These are phyloP conservation scores for Cystobasidium pallidum DNA, from an alignment of 1,284 basidiomycete species.

Conservation along the genomic window DNA sequence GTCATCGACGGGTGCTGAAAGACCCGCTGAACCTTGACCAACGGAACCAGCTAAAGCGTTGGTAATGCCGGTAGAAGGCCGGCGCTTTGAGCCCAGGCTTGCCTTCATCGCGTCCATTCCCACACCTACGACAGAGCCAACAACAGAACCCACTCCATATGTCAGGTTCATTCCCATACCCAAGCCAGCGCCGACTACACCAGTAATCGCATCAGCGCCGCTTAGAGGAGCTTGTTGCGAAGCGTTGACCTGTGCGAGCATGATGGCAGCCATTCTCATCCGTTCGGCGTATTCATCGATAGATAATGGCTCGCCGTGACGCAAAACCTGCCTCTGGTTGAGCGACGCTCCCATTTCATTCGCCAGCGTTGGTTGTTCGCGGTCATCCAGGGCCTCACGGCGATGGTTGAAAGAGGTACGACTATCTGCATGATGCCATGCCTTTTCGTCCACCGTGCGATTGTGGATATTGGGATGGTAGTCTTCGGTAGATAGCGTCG, in stretches of 20 bases:
- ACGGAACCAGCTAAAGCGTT: constrained; percentile 5
- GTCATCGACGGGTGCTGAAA: constrained; percentile 48
- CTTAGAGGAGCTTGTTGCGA: constrained; percentile 58
- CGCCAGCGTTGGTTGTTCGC: too few species aligned
- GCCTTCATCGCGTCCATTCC: constrained; percentile 52
- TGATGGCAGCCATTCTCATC: constrained; percentile 97
- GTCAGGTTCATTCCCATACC: constrained; percentile 43
- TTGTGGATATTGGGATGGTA: constrained; percentile 51
- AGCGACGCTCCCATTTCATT: too few species aligned
- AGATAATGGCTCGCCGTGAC: constrained; percentile 54
- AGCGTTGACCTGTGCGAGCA: constrained; percentile 95
- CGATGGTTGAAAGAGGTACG: constrained; percentile 9
- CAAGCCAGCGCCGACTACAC: constrained; percentile 53
- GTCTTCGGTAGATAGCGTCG: constrained; percentile 68
- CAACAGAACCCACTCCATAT: constrained; percentile 51
- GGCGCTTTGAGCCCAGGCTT: constrained; percentile 34
- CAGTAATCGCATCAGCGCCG: constrained; percentile 52
- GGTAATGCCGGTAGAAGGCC: constrained; percentile 45
- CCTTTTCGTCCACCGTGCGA: constrained; percentile 53
- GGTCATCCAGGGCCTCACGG: neutral
- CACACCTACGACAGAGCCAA: constrained; percentile 53
- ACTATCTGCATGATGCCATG: constrained; percentile 49
- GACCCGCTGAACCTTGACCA: constrained; percentile 32
- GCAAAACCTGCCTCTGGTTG: neutral
- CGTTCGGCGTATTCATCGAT: constrained; percentile 96